Evolutionary conservation across 768 basidiomycete genomes (phyloP), one percentile per base, ranked within the genome.

Genomic region (Clavulina sp.): DNA sequence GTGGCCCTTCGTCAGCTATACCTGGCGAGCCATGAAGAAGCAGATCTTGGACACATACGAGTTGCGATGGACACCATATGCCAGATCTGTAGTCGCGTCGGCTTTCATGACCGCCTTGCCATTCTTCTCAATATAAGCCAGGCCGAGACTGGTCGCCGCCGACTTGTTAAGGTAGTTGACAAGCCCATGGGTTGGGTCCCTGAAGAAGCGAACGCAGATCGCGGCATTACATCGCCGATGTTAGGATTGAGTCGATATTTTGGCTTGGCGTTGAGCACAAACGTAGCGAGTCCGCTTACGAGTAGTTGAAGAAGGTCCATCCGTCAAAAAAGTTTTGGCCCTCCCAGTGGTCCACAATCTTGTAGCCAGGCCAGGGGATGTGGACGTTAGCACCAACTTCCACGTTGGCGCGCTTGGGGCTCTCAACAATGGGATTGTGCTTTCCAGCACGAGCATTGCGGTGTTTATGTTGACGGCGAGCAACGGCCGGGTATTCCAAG

Each of bases 181-280:
- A 24, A 65, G 65, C 18, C 84, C 84, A 56, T 75, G 64, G 0
- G 84, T 86, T 2, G 84, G 84, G 63, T 87, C 84, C 16, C 43
- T 46, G 24, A 46, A 9, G 24, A 28, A 1, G 13, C 9, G 13
- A 13, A n/a, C n/a, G n/a, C n/a, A n/a, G n/a, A n/a, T n/a, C n/a
- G n/a, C n/a, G n/a, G n/a, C n/a, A n/a, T n/a, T n/a, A n/a, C n/a
- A n/a, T n/a, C n/a, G n/a, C 9, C 9, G 9, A 28, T 46, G 26
- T 26, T 13, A 28, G 9, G 43, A 16, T 13, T 9, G 16, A 28
- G 1, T 13, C 43, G 26, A 24, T 13, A 28, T 46, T 46, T 9
- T 13, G 13, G 9, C 13, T 13, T 16, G 26, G 9, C 13, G 26
- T 13, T 46, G 13, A 16, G 26, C 43, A 46, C 13, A 13, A 9